These are phyloP conservation scores for Aristolochia contorta DNA, from an alignment of 164 flowering plant species.

Conservation along the genomic window DNA sequence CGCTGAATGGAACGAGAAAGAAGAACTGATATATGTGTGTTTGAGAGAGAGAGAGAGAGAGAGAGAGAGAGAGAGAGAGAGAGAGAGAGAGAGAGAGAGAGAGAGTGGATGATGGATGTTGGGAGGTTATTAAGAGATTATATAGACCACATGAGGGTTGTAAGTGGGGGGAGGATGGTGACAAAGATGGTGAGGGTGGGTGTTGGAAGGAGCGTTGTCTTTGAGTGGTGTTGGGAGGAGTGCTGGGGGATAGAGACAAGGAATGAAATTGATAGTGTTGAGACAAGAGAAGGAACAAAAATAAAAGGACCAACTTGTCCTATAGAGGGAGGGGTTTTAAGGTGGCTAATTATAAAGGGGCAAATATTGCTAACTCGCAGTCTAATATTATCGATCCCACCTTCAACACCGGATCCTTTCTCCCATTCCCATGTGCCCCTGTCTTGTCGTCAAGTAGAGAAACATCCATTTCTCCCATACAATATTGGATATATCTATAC, in stretches of 20 bases:
- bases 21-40: too few relatives aligned
- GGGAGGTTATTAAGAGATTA: conserved; percentile 2
- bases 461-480: conserved; percentile 31
- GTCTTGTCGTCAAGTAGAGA: conserved; percentile 59
- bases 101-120: neutral
- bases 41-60: too few relatives aligned
- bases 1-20: too few relatives aligned
- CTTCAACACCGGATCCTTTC: conserved; percentile 2
- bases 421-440: conserved; percentile 36
- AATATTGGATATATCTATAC: too few relatives aligned
- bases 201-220: conserved; percentile 14
- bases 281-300: conserved; percentile 8
- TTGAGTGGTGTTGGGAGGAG: conserved; percentile 33
- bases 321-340: conserved; percentile 8
- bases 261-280: conserved; percentile 14
- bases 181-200: conserved; percentile 20
- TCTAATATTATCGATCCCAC: conserved; percentile 11
- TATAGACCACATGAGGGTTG: conserved; percentile 6
- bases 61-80: too few relatives aligned
- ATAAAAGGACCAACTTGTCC: conserved; percentile 44
- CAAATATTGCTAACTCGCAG: conserved; percentile 13
- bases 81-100: neutral
- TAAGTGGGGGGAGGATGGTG: conserved; percentile 20
- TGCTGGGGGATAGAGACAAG: conserved; percentile 29
- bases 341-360: neutral